A percentile compares a stretch with the other conserved stretches of the same genome.
phyloP scores from a whole-genome alignment of 345 rosid genomes.

The Psidium friedrichsthalianum region DNA sequence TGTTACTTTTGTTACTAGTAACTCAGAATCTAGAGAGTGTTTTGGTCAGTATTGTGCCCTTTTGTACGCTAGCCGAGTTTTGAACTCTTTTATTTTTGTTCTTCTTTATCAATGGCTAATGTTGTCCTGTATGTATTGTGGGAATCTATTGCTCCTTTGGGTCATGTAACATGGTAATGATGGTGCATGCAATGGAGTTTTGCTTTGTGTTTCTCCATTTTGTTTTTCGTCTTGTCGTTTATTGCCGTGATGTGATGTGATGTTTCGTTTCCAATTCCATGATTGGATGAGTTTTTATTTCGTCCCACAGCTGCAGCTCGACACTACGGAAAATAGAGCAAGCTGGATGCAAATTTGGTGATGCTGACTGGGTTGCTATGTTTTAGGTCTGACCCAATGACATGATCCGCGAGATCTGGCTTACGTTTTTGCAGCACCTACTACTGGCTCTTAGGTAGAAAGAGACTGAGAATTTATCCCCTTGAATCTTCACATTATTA shows the following conservation, averaged over 20 bases:
- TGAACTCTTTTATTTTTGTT: not conserved
- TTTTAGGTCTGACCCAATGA: not conserved
- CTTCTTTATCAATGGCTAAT: not conserved
- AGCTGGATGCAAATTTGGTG: not conserved
- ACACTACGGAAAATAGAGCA: not conserved
- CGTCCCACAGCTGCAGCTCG: not conserved
- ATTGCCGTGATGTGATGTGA: not conserved
- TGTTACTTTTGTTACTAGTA: not conserved
- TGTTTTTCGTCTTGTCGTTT: not conserved
- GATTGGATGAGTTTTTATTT: not conserved
- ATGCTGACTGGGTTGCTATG: not conserved
- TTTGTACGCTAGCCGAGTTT: not conserved
- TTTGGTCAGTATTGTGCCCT: not conserved
- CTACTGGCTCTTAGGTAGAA: not conserved
- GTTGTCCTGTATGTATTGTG: not conserved
- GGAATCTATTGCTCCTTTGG: not conserved
- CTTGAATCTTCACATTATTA: not conserved
- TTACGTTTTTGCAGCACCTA: not conserved
- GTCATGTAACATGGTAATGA: not conserved
- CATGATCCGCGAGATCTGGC: not conserved
- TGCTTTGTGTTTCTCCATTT: not conserved
- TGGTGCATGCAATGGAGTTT: not conserved
- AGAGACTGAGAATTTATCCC: not conserved
- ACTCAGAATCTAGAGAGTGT: not conserved
- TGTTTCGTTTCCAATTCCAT: not conserved